Conservation (phyloP, 805 yeast species). For the Osmozyma mogii region DNA sequence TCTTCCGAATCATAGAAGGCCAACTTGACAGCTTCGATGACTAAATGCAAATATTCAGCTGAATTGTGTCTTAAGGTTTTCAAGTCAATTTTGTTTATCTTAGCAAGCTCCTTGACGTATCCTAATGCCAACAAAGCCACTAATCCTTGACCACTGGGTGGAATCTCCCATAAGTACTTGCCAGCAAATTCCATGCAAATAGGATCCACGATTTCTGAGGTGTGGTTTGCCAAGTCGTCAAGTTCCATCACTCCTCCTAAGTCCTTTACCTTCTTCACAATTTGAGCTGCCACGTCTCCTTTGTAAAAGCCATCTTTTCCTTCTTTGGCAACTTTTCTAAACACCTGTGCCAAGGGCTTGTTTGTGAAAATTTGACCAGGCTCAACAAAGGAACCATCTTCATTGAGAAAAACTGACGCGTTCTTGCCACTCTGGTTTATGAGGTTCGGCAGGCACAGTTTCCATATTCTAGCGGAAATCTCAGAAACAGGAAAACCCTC, state of each 20-base stretch:
- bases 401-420: conserved; percentile 11
- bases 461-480: conserved; percentile 48
- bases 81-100: conserved; percentile 34
- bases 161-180: conserved; percentile 64
- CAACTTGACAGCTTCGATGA: conserved; percentile 66
- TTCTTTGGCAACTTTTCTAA: conserved; percentile 40
- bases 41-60: conserved; percentile 56
- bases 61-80: conserved; percentile 52
- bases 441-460: conserved; percentile 31
- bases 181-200: conserved; percentile 46
- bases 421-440: conserved; percentile 24
- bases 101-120: conserved; percentile 48
- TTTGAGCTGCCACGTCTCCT: conserved; percentile 63
- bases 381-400: conserved; percentile 13
- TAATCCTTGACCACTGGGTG: conserved; percentile 79
- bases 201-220: conserved; percentile 60
- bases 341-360: conserved; percentile 42
- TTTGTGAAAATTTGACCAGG: conserved; percentile 39
- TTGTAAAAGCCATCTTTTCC: conserved; percentile 66
- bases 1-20: conserved; percentile 72
- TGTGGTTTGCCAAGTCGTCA: conserved; percentile 51
- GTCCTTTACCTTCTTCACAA: conserved; percentile 42
- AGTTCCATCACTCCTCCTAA: conserved; percentile 50
- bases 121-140: conserved; percentile 70
- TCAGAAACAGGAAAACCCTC: conserved; percentile 59